Evolutionary conservation across 805 yeast genomes (phyloP).

Genomic region (Saccharomycopsis schoenii): DNA sequence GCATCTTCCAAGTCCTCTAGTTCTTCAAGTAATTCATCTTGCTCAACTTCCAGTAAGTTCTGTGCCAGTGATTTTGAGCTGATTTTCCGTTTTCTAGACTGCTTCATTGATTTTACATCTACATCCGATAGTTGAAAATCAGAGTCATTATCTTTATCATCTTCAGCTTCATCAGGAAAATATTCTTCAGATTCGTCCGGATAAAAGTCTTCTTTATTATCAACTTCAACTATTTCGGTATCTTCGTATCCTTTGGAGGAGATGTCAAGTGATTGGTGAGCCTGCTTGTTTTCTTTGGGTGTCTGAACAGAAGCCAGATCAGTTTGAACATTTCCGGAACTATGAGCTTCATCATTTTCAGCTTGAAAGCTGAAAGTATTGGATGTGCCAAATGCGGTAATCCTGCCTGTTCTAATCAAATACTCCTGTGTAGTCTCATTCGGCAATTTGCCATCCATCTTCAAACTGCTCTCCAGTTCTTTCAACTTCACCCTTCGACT

Average conservation of each 20-base stretch:
- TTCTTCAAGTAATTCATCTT: conserved; percentile 14
- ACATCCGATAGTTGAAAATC: conserved; percentile 13
- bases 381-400: conserved; percentile 83
- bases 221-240: too few species aligned
- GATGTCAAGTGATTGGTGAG: too few species aligned
- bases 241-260: too few species aligned
- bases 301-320: conserved; percentile 6
- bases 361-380: conserved; percentile 41
- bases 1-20: conserved; percentile 20
- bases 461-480: not conserved
- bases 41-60: not conserved
- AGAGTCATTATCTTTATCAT: conserved; percentile 20
- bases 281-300: not conserved
- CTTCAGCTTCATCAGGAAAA: conserved; percentile 21
- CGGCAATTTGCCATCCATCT: conserved; percentile 35
- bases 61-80: not conserved
- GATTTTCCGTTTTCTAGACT: conserved; percentile 7
- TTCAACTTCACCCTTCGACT: conserved; percentile 21
- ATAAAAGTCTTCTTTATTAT: conserved; percentile 20
- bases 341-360: conserved; percentile 20
- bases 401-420: conserved; percentile 79
- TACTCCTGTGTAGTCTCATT: conserved; percentile 77
- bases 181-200: conserved; percentile 22
- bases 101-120: not conserved
- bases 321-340: conserved; percentile 18